Evolutionary conservation across 2,329 filamentous ascomycete species (phyloP).

Genomic region (Exophiala phaeomuriformis): DNA sequence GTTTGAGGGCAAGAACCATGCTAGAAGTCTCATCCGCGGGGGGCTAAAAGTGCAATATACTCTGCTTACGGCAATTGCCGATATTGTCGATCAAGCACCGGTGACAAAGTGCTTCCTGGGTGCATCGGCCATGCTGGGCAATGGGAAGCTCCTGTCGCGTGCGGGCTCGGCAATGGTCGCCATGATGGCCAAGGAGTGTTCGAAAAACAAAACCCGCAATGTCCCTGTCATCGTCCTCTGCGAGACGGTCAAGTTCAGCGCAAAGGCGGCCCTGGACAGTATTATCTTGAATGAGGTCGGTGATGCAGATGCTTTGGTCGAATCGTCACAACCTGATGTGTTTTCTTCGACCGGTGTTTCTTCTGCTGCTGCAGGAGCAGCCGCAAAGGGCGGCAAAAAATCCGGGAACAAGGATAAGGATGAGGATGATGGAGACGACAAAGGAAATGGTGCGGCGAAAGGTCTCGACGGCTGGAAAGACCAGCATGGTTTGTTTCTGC

Average conservation of each 20-base stretch:
- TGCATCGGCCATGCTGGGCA: constrained; percentile 91
- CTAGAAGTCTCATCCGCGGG: constrained; percentile 59
- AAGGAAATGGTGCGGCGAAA: constrained; percentile 23
- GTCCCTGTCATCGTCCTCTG: constrained; percentile 83
- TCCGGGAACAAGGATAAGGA: constrained; percentile 31
- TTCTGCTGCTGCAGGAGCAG: constrained; percentile 17
- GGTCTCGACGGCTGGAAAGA: constrained; percentile 50
- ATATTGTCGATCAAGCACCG: constrained; percentile 55
- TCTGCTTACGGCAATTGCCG: constrained; percentile 68
- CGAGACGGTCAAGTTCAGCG: constrained; percentile 91
- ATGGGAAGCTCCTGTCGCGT: constrained; percentile 81
- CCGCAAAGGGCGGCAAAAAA: constrained; percentile 14
- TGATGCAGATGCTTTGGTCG: constrained; percentile 60
- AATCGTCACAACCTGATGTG: constrained; percentile 15
- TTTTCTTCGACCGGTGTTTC: constrained; percentile 28
- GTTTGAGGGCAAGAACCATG: constrained; percentile 64
- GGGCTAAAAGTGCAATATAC: constrained; percentile 76
- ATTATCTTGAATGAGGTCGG: constrained; percentile 92
- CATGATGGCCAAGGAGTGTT: constrained; percentile 63
- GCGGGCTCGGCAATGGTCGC: constrained; percentile 82
- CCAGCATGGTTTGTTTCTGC: constrained; percentile 53
- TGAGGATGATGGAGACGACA: constrained; percentile 22
- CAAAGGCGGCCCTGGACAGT: constrained; percentile 81
- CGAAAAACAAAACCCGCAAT: constrained; percentile 44
- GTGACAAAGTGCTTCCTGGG: constrained; percentile 73